These are phyloP conservation scores for Lipomyces yarrowii DNA, from an alignment of 1,139 yeast species.

Conservation along the genomic window DNA sequence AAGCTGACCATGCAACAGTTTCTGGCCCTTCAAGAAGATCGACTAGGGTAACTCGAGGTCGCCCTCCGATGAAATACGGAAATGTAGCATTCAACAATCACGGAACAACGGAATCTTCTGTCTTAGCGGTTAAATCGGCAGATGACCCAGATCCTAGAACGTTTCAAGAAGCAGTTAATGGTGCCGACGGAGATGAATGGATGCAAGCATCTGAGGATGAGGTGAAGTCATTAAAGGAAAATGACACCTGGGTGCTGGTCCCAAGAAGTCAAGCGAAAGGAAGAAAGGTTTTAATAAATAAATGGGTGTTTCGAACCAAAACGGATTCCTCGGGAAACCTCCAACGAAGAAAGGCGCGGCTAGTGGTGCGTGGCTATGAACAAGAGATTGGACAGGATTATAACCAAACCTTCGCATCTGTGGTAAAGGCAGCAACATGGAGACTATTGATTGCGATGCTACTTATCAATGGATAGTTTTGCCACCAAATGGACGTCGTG, in stretches of 20 bases:
- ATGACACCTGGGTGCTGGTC: neutral
- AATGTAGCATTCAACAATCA: neutral
- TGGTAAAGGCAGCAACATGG: neutral
- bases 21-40: constrained; percentile 1
- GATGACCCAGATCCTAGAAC: too few relatives aligned
- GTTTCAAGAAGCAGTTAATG: too few relatives aligned
- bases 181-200: neutral
- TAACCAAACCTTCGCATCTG: constrained; percentile 1
- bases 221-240: neutral
- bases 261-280: neutral
- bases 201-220: neutral
- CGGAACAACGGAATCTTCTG: too few relatives aligned
- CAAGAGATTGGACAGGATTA: neutral
- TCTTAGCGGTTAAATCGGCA: too few relatives aligned
- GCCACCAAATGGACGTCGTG: constrained; percentile 36
- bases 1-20: neutral
- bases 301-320: neutral
- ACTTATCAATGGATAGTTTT: neutral
- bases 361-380: neutral
- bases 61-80: constrained; percentile 1
- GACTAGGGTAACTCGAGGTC: constrained; percentile 3
- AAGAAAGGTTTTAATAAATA: neutral
- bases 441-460: neutral
- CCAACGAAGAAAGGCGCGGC: constrained; percentile 2
- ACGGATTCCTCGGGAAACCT: neutral